Conservation (phyloP, 1,284 basidiomycete genomes). For the Cryptococcus sp. region DNA sequence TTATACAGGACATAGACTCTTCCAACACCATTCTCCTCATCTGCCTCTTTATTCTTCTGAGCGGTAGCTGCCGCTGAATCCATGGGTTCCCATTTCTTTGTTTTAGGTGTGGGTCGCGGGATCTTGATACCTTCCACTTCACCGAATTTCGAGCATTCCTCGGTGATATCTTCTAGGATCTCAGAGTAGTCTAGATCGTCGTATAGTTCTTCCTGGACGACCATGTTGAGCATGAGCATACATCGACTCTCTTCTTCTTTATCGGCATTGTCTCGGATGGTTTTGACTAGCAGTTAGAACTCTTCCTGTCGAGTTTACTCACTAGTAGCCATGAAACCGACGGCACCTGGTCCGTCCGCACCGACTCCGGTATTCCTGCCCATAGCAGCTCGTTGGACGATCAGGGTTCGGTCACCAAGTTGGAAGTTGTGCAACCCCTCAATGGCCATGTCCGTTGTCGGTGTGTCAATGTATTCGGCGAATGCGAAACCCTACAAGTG, state of each 20-base stretch:
- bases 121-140: constrained; percentile 78
- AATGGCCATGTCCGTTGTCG: constrained; percentile 90
- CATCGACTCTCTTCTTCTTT: constrained; percentile 60
- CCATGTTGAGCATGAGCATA: constrained; percentile 98
- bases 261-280: constrained; percentile 63
- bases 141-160: constrained; percentile 83
- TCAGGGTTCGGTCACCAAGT: constrained; percentile 90
- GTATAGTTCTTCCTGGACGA: constrained; percentile 83
- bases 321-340: constrained; percentile 35
- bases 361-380: constrained; percentile 40
- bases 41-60: constrained; percentile 56
- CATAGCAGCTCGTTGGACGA: constrained; percentile 79
- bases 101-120: constrained; percentile 64
- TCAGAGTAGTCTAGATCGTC: constrained; percentile 92
- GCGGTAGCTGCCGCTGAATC: constrained; percentile 54
- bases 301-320: not conserved
- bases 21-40: constrained; percentile 87
- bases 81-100: constrained; percentile 63
- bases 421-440: constrained; percentile 97
- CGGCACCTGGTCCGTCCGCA: constrained; percentile 30
- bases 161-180: constrained; percentile 88
- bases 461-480: constrained; percentile 91
- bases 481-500: constrained; percentile 79
- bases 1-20: constrained; percentile 85
- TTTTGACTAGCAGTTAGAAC: constrained; percentile 53